Conservation (phyloP, 495 filamentous ascomycete genomes). For the Xylaria grammica region DNA sequence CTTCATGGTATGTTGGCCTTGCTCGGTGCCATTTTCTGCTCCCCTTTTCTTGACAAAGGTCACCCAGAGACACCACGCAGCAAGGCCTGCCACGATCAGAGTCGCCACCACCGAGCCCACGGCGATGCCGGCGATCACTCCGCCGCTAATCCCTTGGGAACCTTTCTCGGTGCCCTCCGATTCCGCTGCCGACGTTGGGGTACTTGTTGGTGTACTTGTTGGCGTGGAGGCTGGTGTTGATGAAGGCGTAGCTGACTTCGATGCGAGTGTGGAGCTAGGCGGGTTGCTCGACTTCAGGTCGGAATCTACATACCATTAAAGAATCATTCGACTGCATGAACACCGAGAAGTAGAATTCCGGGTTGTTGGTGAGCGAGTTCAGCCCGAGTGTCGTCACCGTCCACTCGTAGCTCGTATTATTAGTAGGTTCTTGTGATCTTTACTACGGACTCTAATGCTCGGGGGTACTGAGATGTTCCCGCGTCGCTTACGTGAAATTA, state of each 20-base stretch:
- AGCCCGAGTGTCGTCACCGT: not conserved
- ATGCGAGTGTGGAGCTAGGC: not conserved
- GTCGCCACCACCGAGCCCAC: not conserved
- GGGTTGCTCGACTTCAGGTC: not conserved
- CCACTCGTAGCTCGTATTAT: not conserved
- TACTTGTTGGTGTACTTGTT: not conserved
- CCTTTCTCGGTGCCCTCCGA: not conserved
- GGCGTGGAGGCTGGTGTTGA: not conserved
- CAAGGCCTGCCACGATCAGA: slow-evolving; percentile 3
- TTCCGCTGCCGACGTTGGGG: not conserved
- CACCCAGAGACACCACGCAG: not conserved
- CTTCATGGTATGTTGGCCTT: not conserved
- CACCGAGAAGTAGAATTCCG: slow-evolving; percentile 1
- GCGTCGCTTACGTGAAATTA: not conserved
- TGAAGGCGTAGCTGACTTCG: not conserved
- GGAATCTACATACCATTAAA: too few relatives aligned
- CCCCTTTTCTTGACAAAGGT: not conserved
- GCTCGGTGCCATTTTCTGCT: not conserved
- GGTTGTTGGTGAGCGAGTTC: not conserved
- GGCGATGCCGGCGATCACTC: slow-evolving; percentile 1
- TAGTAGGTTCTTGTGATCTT: slow-evolving; percentile 1
- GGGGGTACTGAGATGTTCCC: not conserved
- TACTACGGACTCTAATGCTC: not conserved
- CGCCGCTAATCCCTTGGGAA: not conserved
- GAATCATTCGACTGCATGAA: too few relatives aligned